Base-by-base conservation (phyloP, 2,329 filamentous ascomycete genomes). In the Ascomycota sp. region DNA sequence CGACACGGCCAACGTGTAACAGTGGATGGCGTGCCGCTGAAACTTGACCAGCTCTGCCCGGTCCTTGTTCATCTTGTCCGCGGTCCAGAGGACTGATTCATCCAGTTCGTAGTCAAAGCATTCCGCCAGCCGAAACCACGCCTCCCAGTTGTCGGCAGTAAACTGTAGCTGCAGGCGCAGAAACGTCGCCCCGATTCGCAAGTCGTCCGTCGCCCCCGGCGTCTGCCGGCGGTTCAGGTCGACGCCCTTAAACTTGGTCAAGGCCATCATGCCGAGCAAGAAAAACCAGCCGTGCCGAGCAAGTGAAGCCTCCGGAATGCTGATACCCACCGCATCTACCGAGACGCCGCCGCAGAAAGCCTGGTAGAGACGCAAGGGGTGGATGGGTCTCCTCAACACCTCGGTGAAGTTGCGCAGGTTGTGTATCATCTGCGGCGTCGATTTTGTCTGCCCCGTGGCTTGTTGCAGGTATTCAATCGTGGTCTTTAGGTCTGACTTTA, bases 381-480 rank as follows among this genome's bases (percentile, higher is more conserved):
- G 80, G 35, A 98, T 75, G 0, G 83, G 75, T 19, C 75, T 76
- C 45, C 81, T 86, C 29, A 95, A 59, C 43, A 79, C 89, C 20
- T 79, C 68, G 4, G 72, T 77, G 32, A 89, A 75, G 37, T 92
- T 74, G 31, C 82, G 75, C 32, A 81, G 65, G 49, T 98, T 98
- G 48, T 89, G 76, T n/a, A 75, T 65, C 52, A 92, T 75, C 36
- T 83, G 73, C 5, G 80, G 69, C 2, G 75, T 77, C 9, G 75
- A 69, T 48, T 85, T 93, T 20, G 76, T 69, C 31, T 69, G 67
- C 2, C 81, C 82, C 31, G 95, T 75, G 5, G 80, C 75, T 39
- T 81, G 74, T 47, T 95, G 85, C 53, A 98, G 81, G 40, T 85
- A 83, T 34, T 98, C 89, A 34, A 98, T 89, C 0, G 83, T 82